phyloP scores from a whole-genome alignment of 169 alveolate genomes.

The Plasmodium falciparum region DNA sequence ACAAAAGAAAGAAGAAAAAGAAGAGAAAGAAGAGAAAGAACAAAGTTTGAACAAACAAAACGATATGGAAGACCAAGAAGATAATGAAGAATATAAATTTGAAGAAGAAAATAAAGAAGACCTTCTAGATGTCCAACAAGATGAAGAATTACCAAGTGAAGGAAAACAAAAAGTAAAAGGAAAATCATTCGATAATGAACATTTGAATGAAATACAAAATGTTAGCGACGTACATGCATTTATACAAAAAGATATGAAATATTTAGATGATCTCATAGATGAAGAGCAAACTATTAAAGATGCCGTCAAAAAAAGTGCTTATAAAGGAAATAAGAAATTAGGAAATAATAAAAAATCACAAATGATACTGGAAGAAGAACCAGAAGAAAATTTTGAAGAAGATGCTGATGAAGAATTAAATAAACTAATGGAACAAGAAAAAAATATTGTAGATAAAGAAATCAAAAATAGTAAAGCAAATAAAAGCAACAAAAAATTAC shows the following conservation, averaged over 20 bases:
- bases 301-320: conserved; percentile 29
- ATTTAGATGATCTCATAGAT: conserved; percentile 23
- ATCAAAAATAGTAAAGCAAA: not conserved
- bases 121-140: not conserved
- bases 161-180: not conserved
- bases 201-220: conserved; percentile 13
- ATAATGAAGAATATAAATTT: not conserved
- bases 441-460: not conserved
- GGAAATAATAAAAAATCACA: not conserved
- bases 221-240: conserved; percentile 26
- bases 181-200: conserved; percentile 42
- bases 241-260: conserved; percentile 29
- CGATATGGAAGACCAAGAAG: not conserved
- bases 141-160: not conserved
- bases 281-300: conserved; percentile 32
- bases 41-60: not conserved
- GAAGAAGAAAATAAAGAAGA: conserved; percentile 1
- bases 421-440: conserved; percentile 13
- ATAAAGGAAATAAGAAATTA: not conserved
- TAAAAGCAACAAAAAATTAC: not conserved
- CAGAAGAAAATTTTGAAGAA: not conserved
- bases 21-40: not conserved
- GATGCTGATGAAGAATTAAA: conserved; percentile 18
- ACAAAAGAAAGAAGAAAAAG: no score
- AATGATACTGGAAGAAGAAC: not conserved